Evolutionary conservation across 2,329 filamentous ascomycete genomes (phyloP), one percentile per base, ranked within the genome.

Genomic region (Pseudopyricularia cyperi): DNA sequence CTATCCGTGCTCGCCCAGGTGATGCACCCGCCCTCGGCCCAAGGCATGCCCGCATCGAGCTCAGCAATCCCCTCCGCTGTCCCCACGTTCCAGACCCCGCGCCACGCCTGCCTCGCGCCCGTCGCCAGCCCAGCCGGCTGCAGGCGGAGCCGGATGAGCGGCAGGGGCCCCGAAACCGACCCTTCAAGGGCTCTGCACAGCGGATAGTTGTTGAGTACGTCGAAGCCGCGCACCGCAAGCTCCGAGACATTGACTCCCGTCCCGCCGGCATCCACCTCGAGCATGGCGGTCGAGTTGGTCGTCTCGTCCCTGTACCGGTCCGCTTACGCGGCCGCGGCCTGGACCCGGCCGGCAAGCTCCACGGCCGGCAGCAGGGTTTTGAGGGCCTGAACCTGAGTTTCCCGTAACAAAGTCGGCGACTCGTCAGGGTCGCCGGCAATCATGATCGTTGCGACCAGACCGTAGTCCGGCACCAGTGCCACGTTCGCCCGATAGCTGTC

Each of bases 391-490:
- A 32, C 47, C 15, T 49, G 47, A 28, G 37, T 35, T 6, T 11
- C 22, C 12, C 26, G 47, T 17, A 24, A 11, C 19, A 49, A 11
- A 14, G 4, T 19, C 2, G 48, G 22, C 32, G 33, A 26, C 28
- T 51, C 35, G 4, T 22, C 17, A 9, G 49, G 14, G 49, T 62
- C 60, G 11, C 47, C 47, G 32, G 26, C 32, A 11, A 49, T 19
- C 48, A 75, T 56, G 12, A 75, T 57, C 5, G 66, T 64, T 51
- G 73, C 58, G 37, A 67, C 67, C 7, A 74, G 55, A 46, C 69
- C 67, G 56, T 75, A 74, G 55, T 75, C 71, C 0, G 72, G 71
- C 0, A 76, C 59, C 3, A 76, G 58, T 17, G 63, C 66, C 0
- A 73, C 55, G 2, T 62, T 57, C 3, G 66, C 58, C 56, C 69